Evolutionary conservation across 331 rosid species (phyloP), one percentile per base, ranked within the genome.

Genomic region (Dryas integrifolia): DNA sequence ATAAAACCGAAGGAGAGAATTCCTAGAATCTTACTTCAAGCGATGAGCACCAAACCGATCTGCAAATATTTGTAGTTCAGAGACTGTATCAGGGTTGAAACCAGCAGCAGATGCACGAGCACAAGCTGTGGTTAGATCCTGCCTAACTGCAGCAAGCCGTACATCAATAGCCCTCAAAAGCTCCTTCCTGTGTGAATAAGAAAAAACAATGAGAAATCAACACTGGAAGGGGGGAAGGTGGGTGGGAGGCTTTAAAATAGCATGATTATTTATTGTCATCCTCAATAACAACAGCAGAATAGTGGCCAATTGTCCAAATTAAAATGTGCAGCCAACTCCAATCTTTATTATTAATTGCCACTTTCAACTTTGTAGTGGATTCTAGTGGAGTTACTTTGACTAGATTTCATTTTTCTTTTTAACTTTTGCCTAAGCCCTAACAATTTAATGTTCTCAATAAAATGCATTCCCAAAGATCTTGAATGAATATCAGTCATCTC

Each of bases 131-230:
- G 86, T 76, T 65, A 93, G 83, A 82, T 90, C 94, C 80, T 89
- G 92, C 88, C 76, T 82, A 72, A 87, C 94, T 50, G 96, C 88
- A 77, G 78, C 59, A 75, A 93, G 79, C 77, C 97, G 84, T 40
- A 89, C 97, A 79, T 93, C 97, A 58, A 92, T 90, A 43, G 98
- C 98, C 80, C 90, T 90, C 65, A 89, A 79, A n/a, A 93, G 96
- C 82, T 88, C 98, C 79, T 89, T 93, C 82, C 98, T 93, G 88
- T 45, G 62, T 12, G 70, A 74, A 67, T 12, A 11, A 69, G 26
- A 18, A 9, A 7, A 4, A 49, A 39, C 64, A 48, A 57, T 49
- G 16, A 59, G 16, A 79, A 47, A 43, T 56, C 6, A 69, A 56
- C 13, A 14, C 30, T 13, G n/a, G 3, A 10, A 44, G 39, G 4